Evolutionary conservation across 495 filamentous ascomycete species (phyloP).

Genomic region (Aspergillus homomorphus): DNA sequence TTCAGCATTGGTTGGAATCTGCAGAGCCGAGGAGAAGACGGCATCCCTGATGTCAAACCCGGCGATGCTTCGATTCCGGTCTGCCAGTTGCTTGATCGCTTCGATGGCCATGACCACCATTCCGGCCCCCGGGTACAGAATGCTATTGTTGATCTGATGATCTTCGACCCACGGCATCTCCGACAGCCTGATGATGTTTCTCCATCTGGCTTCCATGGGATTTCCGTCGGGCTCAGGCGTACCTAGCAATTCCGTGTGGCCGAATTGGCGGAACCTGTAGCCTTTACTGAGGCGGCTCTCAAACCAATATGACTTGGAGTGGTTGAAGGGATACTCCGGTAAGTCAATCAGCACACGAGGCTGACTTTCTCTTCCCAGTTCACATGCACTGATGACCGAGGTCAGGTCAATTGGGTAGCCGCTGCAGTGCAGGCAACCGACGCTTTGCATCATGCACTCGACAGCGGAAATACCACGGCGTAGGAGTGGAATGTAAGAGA

Average conservation of each 20-base stretch:
- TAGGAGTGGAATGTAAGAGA: slow-evolving; percentile 26
- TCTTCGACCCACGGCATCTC: slow-evolving; percentile 39
- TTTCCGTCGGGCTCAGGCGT: slow-evolving; percentile 15
- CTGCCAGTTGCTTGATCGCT: slow-evolving; percentile 27
- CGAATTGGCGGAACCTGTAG: slow-evolving; percentile 6
- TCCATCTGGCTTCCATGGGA: slow-evolving; percentile 25
- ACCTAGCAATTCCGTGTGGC: slow-evolving; percentile 25
- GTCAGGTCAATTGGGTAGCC: slow-evolving; percentile 27
- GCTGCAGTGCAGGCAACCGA: slow-evolving; percentile 30
- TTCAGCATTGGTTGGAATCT: slow-evolving; percentile 27
- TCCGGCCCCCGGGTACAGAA: slow-evolving; percentile 37
- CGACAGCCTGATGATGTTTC: slow-evolving; percentile 20
- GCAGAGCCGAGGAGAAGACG: slow-evolving; percentile 26
- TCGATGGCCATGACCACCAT: slow-evolving; percentile 41
- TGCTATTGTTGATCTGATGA: slow-evolving; percentile 26
- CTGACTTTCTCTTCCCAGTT: background rate
- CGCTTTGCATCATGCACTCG: slow-evolving; percentile 24
- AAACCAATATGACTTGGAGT: slow-evolving; percentile 17
- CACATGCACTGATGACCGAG: slow-evolving; percentile 21
- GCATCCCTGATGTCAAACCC: slow-evolving; percentile 31
- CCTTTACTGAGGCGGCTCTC: slow-evolving; percentile 11
- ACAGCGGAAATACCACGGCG: slow-evolving; percentile 22
- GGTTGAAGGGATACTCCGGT: slow-evolving; percentile 46
- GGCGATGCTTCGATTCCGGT: slow-evolving; percentile 9
- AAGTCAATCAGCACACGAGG: slow-evolving; percentile 33